A percentile compares a stretch with the other conserved stretches of the same genome.
These are phyloP conservation scores for Coccomyxa subellipsoidea DNA, from an alignment of 163 green algal genomes.

Conservation along the genomic window DNA sequence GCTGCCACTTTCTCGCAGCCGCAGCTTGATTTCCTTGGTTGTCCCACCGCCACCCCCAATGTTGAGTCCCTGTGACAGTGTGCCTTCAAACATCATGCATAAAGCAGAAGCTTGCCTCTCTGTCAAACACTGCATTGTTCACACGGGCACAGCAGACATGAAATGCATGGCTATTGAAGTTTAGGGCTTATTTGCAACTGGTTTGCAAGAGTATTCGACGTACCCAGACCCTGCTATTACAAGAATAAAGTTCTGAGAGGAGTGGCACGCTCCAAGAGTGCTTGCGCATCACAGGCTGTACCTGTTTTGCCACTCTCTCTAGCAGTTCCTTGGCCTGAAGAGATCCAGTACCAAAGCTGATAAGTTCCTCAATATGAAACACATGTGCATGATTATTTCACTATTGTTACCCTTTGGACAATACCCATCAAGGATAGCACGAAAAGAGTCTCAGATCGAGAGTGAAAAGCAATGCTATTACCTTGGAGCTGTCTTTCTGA, in stretches of 20 bases:
- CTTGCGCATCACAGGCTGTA: constrained; percentile 84
- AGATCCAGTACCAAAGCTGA: background rate
- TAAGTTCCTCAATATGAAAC: background rate
- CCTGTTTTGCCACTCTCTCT: constrained; percentile 54
- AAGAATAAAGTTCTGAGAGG: constrained; percentile 72
- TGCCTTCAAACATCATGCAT: too few relatives aligned
- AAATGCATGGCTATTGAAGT: too few relatives aligned
- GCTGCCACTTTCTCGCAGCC: constrained; percentile 52
- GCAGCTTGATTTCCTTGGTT: constrained; percentile 59
- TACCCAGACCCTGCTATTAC: background rate
- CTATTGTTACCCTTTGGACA: too few relatives aligned
- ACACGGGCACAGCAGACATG: too few relatives aligned
- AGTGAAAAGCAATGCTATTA: background rate
- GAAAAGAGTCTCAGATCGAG: too few relatives aligned
- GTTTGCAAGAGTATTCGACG: background rate
- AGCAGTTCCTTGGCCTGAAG: constrained; percentile 38
- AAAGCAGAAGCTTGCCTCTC: too few relatives aligned
- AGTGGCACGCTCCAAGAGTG: constrained; percentile 62
- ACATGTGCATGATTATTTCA: background rate
- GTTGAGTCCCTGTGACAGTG: constrained; percentile 55
- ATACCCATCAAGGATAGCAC: too few relatives aligned
- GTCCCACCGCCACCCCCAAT: constrained; percentile 55
- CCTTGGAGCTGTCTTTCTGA: background rate
- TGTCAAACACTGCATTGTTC: too few relatives aligned
- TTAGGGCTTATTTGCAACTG: background rate